Conservation (phyloP, 768 basidiomycete genomes). For the Aureoboletus auriporus region DNA sequence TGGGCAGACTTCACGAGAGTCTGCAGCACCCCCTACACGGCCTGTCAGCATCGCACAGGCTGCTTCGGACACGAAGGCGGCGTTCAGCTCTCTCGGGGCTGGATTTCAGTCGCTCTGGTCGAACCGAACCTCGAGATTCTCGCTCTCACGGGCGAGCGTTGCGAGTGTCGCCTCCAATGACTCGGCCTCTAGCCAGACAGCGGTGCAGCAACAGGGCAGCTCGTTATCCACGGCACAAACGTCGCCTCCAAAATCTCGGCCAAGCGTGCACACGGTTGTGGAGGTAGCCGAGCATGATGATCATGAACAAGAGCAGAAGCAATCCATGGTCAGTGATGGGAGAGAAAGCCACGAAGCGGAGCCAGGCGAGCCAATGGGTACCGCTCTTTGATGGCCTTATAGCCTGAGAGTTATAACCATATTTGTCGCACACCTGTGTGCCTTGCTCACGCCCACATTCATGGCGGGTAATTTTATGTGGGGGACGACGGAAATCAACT, state of each 20-base stretch:
- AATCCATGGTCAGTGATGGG: conserved; percentile 3
- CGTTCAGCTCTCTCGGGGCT: conserved; percentile 38
- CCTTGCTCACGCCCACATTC: not conserved
- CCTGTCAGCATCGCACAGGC: conserved; percentile 30
- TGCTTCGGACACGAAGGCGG: conserved; percentile 31
- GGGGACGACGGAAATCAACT: no score
- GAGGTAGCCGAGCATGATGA: conserved; percentile 22
- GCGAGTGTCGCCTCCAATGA: conserved; percentile 24
- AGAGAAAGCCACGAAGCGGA: conserved; percentile 12
- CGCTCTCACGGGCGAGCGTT: conserved; percentile 30
- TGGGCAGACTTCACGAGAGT: conserved; percentile 26
- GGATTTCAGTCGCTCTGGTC: conserved; percentile 49
- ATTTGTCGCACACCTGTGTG: not conserved
- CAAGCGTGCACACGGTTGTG: conserved; percentile 22
- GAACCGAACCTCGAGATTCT: conserved; percentile 36
- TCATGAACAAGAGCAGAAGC: conserved; percentile 16
- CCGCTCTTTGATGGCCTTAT: conserved; percentile 24
- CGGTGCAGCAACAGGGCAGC: conserved; percentile 1
- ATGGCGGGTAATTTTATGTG: not conserved
- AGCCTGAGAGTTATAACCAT: not conserved
- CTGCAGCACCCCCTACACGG: conserved; percentile 15
- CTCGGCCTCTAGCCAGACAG: conserved; percentile 12
- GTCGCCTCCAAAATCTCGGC: conserved; percentile 12
- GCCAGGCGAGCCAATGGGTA: conserved; percentile 21
- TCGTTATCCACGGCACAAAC: conserved; percentile 3